These are phyloP conservation scores for Austropuccinia psidii DNA, from an alignment of 1,284 basidiomycete species.

Conservation along the genomic window DNA sequence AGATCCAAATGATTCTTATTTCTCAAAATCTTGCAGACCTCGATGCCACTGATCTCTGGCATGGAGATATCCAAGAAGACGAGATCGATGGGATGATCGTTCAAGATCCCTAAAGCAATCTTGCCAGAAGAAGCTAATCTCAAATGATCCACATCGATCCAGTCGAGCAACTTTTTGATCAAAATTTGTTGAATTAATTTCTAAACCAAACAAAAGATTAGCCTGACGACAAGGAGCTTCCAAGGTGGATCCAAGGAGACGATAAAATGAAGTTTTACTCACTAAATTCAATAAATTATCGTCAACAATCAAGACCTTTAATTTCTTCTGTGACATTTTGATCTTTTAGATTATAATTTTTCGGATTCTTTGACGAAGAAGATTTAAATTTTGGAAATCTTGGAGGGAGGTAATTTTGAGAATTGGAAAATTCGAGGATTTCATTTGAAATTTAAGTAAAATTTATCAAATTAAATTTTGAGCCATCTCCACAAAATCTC, in stretches of 20 bases:
- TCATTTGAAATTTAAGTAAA: too few relatives aligned
- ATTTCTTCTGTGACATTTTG: neutral
- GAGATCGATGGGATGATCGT: constrained; percentile 2
- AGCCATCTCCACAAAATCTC: too few relatives aligned
- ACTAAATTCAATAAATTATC: constrained; percentile 26
- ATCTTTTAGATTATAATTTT: neutral
- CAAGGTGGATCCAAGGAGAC: neutral
- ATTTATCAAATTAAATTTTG: too few relatives aligned
- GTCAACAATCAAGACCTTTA: constrained; percentile 18
- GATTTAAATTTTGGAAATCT: too few relatives aligned
- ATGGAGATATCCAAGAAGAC: constrained; percentile 30
- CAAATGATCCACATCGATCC: constrained; percentile 5
- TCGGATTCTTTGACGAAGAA: too few relatives aligned
- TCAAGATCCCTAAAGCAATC: constrained; percentile 5
- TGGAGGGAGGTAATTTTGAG: too few relatives aligned
- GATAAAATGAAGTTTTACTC: neutral
- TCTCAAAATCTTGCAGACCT: constrained; percentile 6
- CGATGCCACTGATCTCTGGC: constrained; percentile 20
- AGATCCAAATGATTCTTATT: neutral
- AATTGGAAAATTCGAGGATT: too few relatives aligned
- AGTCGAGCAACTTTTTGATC: constrained; percentile 2
- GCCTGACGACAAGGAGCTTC: neutral
- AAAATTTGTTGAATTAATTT: constrained; percentile 21
- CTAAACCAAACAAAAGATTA: neutral
- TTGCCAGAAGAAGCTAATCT: neutral